Conservation (phyloP, 106 monocot genomes). For the Triglochin maritima region DNA sequence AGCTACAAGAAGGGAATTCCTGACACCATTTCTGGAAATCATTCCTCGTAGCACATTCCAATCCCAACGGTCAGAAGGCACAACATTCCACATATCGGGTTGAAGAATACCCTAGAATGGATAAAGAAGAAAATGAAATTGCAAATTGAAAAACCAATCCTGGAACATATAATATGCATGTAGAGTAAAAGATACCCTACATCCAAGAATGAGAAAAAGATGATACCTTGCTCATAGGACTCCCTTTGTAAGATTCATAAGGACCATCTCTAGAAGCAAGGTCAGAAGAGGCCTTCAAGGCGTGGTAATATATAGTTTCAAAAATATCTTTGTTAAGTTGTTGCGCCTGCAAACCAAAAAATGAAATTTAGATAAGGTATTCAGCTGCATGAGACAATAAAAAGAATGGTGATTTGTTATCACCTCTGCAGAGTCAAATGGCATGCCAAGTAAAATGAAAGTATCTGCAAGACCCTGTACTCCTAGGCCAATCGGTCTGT, state of each 20-base stretch:
- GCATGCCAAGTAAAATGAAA: constrained; percentile 84
- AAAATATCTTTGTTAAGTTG: constrained; percentile 82
- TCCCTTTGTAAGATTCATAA: constrained; percentile 72
- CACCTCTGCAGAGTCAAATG: constrained; percentile 87
- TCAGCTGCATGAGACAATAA: neutral
- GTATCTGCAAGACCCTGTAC: constrained; percentile 91
- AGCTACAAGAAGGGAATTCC: constrained; percentile 94
- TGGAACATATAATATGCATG: neutral
- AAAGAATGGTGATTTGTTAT: neutral
- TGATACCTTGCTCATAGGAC: constrained; percentile 65
- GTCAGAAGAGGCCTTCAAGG: constrained; percentile 62
- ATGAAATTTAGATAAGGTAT: neutral
- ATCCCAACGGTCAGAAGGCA: constrained; percentile 70
- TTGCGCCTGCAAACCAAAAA: constrained; percentile 47
- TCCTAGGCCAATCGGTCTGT: constrained; percentile 66
- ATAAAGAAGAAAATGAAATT: neutral
- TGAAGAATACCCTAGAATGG: constrained; percentile 69
- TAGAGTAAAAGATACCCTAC: too few relatives aligned
- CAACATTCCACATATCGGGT: constrained; percentile 93
- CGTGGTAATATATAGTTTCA: constrained; percentile 86
- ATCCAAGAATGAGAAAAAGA: too few relatives aligned
- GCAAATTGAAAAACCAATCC: neutral
- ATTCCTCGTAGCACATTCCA: constrained; percentile 50
- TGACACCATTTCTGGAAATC: constrained; percentile 59
- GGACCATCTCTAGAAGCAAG: constrained; percentile 71